Evolutionary conservation across 1,284 basidiomycete genomes (phyloP).

Genomic region (Veloboletus limbatus): DNA sequence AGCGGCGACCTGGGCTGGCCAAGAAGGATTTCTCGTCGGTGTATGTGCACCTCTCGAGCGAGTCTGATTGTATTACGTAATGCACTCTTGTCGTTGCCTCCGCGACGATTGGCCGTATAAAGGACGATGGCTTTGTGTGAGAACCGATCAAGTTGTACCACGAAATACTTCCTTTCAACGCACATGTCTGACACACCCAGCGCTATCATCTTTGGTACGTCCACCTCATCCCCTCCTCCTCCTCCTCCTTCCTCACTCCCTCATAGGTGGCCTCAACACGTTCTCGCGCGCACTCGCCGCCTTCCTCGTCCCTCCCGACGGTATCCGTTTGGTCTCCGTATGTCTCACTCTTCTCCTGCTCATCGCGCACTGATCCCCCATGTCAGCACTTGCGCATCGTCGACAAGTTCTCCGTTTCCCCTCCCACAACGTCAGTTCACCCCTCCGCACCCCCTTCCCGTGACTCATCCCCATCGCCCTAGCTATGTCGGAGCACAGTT

Average conservation of each 20-base stretch:
- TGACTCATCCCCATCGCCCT: conserved; percentile 10
- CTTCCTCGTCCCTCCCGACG: conserved; percentile 59
- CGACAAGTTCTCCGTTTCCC: conserved; percentile 81
- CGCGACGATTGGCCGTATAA: conserved; percentile 32
- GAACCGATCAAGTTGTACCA: conserved; percentile 25
- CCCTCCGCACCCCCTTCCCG: conserved; percentile 3
- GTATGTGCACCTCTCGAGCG: conserved; percentile 65
- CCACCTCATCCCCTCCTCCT: neutral
- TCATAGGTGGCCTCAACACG: conserved; percentile 72
- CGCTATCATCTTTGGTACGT: conserved; percentile 52
- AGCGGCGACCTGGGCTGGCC: conserved; percentile 54
- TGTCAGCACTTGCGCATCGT: conserved; percentile 80
- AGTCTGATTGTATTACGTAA: conserved; percentile 27
- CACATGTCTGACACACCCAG: conserved; percentile 58
- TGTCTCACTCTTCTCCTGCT: conserved; percentile 28
- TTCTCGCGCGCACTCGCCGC: conserved; percentile 66
- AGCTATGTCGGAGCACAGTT: conserved; percentile 83
- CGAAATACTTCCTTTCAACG: neutral
- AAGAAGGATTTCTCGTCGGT: conserved; percentile 80
- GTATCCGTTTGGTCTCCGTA: conserved; percentile 71
- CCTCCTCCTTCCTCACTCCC: conserved; percentile 7
- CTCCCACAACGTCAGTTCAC: conserved; percentile 76
- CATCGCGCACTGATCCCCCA: too few species aligned
- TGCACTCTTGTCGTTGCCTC: conserved; percentile 27
- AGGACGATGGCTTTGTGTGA: conserved; percentile 18